Percentiles rank a stretch among this genome's conserved stretches.
phyloP scores from a whole-genome alignment of 2,329 filamentous ascomycete genomes.

The Coleophoma crateriformis region DNA sequence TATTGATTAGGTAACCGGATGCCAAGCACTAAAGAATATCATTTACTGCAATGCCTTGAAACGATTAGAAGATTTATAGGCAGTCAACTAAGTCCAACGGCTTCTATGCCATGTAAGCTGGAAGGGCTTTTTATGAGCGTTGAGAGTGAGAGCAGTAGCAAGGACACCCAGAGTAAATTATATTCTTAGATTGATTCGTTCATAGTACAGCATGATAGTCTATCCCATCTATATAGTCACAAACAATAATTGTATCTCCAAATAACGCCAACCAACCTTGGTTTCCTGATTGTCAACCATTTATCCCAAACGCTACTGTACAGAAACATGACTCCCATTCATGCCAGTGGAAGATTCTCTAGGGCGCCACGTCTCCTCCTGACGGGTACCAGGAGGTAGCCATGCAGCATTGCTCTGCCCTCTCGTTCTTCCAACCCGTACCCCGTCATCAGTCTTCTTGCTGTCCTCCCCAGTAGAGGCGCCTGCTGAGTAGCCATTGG shows the following conservation, averaged over 20 bases:
- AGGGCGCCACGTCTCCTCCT: conserved; percentile 75
- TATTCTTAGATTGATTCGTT: not conserved
- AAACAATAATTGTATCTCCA: not conserved
- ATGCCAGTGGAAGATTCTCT: conserved; percentile 8
- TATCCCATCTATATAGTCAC: not conserved
- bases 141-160: too few species aligned
- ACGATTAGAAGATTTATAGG: too few species aligned
- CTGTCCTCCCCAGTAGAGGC: conserved; percentile 23
- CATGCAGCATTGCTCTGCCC: conserved; percentile 50
- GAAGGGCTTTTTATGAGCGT: too few species aligned
- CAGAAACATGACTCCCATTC: not conserved
- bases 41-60: too few species aligned
- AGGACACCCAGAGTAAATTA: too few species aligned
- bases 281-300: not conserved
- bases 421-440: conserved; percentile 38
- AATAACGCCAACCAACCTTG: not conserved
- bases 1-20: too few species aligned
- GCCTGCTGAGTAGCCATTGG: conserved; percentile 38
- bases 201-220: not conserved
- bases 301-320: not conserved
- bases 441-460: conserved; percentile 39
- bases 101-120: too few species aligned
- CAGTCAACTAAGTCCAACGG: too few species aligned
- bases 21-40: too few species aligned
- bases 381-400: conserved; percentile 74